phyloP scores from a whole-genome alignment of 805 yeast genomes.

The Saturnispora sekii region DNA sequence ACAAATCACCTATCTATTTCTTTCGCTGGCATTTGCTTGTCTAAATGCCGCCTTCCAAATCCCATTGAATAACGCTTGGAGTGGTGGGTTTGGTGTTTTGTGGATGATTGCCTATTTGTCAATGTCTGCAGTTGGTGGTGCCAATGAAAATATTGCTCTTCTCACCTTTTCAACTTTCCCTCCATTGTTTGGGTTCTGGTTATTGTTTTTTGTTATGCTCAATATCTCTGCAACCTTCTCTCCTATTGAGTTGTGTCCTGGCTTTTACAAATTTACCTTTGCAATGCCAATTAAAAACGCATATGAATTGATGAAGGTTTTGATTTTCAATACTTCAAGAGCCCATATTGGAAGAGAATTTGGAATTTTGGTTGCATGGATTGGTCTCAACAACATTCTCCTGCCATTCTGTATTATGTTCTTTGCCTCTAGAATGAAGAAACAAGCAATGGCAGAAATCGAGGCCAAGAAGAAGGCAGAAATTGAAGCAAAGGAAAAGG shows the following conservation, averaged over 20 bases:
- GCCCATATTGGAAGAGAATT: slow-evolving; percentile 29
- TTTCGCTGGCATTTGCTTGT: slow-evolving; percentile 48
- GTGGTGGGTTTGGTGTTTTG: slow-evolving; percentile 60
- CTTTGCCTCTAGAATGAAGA: slow-evolving; percentile 11
- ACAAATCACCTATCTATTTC: slow-evolving; percentile 43
- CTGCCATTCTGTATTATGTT: slow-evolving; percentile 36
- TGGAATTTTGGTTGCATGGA: slow-evolving; percentile 19
- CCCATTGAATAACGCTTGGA: slow-evolving; percentile 44
- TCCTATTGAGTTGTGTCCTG: slow-evolving; percentile 49
- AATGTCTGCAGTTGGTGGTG: slow-evolving; percentile 70
- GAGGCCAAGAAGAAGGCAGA: slow-evolving; percentile 3
- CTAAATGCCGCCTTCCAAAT: slow-evolving; percentile 64
- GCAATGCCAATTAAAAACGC: slow-evolving; percentile 63
- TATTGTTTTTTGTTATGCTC: slow-evolving; percentile 57
- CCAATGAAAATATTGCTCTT: slow-evolving; percentile 56
- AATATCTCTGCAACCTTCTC: slow-evolving; percentile 64
- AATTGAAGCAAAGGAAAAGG: background rate
- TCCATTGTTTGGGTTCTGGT: slow-evolving; percentile 61
- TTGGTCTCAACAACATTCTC: slow-evolving; percentile 12
- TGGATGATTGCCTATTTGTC: slow-evolving; percentile 64
- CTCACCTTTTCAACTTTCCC: slow-evolving; percentile 45
- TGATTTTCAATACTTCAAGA: slow-evolving; percentile 47
- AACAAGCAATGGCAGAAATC: slow-evolving; percentile 9
- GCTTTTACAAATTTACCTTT: slow-evolving; percentile 56
- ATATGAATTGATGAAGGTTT: slow-evolving; percentile 48